Evolutionary conservation across 2,329 filamentous ascomycete species (phyloP).

Genomic region (Colletotrichum sp.): DNA sequence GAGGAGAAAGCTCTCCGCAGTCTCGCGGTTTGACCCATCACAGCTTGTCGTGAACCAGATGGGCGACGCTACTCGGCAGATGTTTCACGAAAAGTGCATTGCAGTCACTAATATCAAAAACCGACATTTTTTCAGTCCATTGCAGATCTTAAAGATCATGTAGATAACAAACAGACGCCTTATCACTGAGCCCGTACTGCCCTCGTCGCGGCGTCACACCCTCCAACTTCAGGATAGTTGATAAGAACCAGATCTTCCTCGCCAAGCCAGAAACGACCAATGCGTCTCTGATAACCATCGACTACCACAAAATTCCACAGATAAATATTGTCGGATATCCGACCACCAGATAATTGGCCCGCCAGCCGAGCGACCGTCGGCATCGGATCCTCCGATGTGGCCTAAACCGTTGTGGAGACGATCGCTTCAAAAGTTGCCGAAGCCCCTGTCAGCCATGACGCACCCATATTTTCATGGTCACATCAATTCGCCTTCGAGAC

Average conservation of each 20-base stretch:
- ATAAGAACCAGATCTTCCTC: not conserved
- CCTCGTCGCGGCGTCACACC: not conserved
- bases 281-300: not conserved
- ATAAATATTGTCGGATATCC: constrained; percentile 1
- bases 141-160: not conserved
- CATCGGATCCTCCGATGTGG: not conserved
- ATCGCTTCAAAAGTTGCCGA: constrained; percentile 16
- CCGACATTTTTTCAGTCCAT: not conserved
- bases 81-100: not conserved
- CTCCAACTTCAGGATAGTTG: not conserved
- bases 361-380: not conserved
- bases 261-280: not conserved
- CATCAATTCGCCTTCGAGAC: not conserved
- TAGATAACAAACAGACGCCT: not conserved
- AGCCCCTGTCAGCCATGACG: constrained; percentile 1
- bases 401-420: not conserved
- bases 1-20: constrained; percentile 18
- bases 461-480: not conserved
- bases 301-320: not conserved
- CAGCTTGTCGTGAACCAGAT: not conserved
- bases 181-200: not conserved
- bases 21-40: not conserved
- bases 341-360: not conserved
- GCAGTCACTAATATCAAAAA: not conserved
- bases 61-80: not conserved